Evolutionary conservation across 2,329 filamentous ascomycete genomes (phyloP), one percentile per base, ranked within the genome.

Genomic region (Fusarium algeriense): DNA sequence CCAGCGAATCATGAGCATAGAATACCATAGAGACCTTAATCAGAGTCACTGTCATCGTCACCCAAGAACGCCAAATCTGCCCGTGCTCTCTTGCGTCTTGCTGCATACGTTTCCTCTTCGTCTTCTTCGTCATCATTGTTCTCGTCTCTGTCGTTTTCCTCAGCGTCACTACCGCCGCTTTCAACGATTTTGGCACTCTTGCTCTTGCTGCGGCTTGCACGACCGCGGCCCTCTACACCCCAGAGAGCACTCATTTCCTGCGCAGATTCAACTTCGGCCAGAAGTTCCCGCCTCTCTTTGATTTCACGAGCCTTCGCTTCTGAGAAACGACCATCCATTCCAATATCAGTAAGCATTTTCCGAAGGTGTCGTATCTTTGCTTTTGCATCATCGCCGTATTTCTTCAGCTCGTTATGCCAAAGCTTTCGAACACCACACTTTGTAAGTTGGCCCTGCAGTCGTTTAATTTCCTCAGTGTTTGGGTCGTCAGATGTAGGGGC

Each of bases 341-440:
- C 96, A 7, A 90, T 85, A 34, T 97, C 94, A 37, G 86, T 86
- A 30, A 99, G 86, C 91, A 97, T 92, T 14, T 83, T 83, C 78
- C 90, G 93, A 11, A 99, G 85, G 78, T 98, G 93, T 56, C 86
- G 86, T 68, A 98, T 93, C 84, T 97, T 98, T 53, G 89, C 93
- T 67, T 90, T 92, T 7, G 87, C 79, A 28, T 95, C 92, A 60
- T 91, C 88, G 2, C 87, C 87, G 75, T 89, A 94, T 59, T 90
- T 85, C 79, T 93, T 93, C 32, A 99, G 86, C 81, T 98, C 94
- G 70, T 92, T 90, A 53, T 88, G 89, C 95, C 96, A 99, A 67
- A 98, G 88, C 79, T 98, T 98, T 57, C 94, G 92, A 60, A 98
- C 89, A 34, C 95, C 95, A 77, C 95, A 99, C 81, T 98, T 97